Evolutionary conservation across 306 rosid species (phyloP), one percentile per base, ranked within the genome.

Genomic region (Casuarina glauca): DNA sequence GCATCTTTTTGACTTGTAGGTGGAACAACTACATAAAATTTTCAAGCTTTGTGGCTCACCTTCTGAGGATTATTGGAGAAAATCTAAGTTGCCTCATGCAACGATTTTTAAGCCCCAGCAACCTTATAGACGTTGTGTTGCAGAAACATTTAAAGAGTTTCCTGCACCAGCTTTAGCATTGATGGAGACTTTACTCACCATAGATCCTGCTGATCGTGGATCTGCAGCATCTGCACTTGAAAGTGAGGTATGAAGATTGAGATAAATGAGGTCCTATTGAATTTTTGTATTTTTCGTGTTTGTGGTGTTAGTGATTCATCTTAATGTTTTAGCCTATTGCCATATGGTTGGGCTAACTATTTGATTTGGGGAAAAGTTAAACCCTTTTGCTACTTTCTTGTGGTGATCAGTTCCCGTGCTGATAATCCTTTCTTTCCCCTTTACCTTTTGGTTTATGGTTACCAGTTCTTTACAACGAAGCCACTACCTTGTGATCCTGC

Each of bases 401-500:
- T 82, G 48, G 55, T 62, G 70, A 26, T 61, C 55, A 12, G 13
- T 68, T 74, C n/a, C 77, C 68, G 38, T 20, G 20, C 39, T 53
- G 35, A 12, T 32, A 10, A 26, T 26, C 72, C 60, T 72, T 67
- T 75, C 67, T 78, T 71, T 69, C 51, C 20, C 19, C 53, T 48
- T 70, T 49, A 41, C 19, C 12, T 62, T 49, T 78, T 45, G 82
- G 50, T 79, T 81, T 71, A 44, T 76, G 49, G 64, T 74, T 80
- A 75, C 52, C 77, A 95, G 99, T 93, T 93, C 86, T 95, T 95
- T 84, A 83, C 96, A 11, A 81, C 85, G 39, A 95, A 93, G 77
- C 99, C 99, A 76, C 85, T 93, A 58, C 99, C 99, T 42, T 95
- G 99, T 80, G 99, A 95, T 88, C 96, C 99, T 39, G 90, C 91